Conservation (phyloP, 78 protist species). For the Polysphondylium violaceum region DNA sequence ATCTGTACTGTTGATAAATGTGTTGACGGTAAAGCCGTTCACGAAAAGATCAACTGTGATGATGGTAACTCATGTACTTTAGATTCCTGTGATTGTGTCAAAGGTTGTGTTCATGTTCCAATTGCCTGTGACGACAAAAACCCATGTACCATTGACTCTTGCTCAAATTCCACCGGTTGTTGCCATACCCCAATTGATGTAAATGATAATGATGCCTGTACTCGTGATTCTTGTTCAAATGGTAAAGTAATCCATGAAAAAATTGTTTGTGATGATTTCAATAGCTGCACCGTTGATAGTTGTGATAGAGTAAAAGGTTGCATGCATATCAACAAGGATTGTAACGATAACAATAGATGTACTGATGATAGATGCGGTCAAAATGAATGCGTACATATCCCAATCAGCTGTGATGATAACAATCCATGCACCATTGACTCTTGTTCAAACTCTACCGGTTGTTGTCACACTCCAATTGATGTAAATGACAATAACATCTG, state of each 20-base stretch:
- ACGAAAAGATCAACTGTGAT: constrained; percentile 15
- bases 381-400: constrained; percentile 24
- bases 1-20: constrained; percentile 23
- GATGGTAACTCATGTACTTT: constrained; percentile 11
- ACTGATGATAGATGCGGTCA: constrained; percentile 26
- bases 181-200: constrained; percentile 1
- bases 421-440: constrained; percentile 54
- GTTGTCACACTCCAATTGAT: constrained; percentile 9
- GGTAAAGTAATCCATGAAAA: background rate
- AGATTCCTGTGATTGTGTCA: constrained; percentile 1
- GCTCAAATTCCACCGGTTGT: constrained; percentile 8
- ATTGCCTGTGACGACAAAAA: background rate
- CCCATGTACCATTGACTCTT: constrained; percentile 35
- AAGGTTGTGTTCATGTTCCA: background rate
- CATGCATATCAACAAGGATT: constrained; percentile 19
- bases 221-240: background rate
- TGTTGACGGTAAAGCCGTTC: background rate
- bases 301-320: background rate
- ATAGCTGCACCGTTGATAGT: constrained; percentile 12
- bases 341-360: constrained; percentile 43
- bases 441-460: constrained; percentile 32
- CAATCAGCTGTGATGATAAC: constrained; percentile 53
- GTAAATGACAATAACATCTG: constrained; percentile 24
- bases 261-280: constrained; percentile 15
- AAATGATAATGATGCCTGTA: constrained; percentile 24